These are phyloP conservation scores for Avena atlantica DNA, from an alignment of 176 grass and related monocot genomes.

Conservation along the genomic window DNA sequence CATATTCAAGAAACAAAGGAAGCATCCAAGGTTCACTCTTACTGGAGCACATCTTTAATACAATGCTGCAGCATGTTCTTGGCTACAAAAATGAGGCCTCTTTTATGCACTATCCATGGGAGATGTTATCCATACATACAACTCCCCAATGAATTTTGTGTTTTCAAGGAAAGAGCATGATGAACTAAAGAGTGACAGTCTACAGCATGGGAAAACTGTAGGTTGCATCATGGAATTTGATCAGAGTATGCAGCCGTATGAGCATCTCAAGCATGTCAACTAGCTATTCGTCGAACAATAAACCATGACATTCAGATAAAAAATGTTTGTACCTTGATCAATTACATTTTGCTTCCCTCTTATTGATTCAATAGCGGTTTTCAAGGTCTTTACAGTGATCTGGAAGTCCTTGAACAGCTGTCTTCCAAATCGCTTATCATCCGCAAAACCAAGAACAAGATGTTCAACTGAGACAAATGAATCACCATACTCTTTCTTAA, in stretches of 20 bases:
- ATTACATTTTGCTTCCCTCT: constrained; percentile 93
- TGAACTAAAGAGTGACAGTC: not conserved
- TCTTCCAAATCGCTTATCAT: constrained; percentile 90
- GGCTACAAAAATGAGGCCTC: not conserved
- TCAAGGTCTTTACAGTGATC: constrained; percentile 70
- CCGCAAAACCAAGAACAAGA: constrained; percentile 84
- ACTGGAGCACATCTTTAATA: constrained; percentile 16
- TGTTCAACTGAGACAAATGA: constrained; percentile 97
- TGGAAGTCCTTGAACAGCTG: constrained; percentile 95
- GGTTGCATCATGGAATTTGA: constrained; percentile 3
- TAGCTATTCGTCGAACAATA: not conserved
- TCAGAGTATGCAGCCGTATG: not conserved
- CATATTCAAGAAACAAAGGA: not conserved
- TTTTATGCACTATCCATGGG: not conserved
- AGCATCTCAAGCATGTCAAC: not conserved
- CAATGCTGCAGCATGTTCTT: not conserved
- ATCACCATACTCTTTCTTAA: constrained; percentile 91
- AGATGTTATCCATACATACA: not conserved
- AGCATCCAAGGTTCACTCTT: not conserved
- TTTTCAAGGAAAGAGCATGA: not conserved
- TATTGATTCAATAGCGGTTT: constrained; percentile 82
- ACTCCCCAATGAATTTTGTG: not conserved
- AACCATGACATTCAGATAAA: not conserved
- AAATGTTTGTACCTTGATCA: constrained; percentile 72
- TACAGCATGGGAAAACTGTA: not conserved